Percentiles rank a stretch among this genome's conserved stretches.
These are phyloP conservation scores for Paramecium sexaurelia DNA, from an alignment of 73 alveolate genomes.

Conservation along the genomic window DNA sequence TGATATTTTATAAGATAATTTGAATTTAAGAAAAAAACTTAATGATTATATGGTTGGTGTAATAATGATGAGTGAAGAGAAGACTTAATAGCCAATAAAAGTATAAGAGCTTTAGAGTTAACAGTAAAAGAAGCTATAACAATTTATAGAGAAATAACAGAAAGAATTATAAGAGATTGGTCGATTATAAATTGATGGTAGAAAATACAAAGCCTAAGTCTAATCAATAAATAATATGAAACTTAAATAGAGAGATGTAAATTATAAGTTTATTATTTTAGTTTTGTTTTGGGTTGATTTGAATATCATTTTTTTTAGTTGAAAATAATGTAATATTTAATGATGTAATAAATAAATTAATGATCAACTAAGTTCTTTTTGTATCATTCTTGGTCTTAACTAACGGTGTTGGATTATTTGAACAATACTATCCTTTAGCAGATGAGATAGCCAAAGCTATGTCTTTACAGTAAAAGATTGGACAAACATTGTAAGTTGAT, in stretches of 20 bases:
- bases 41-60: slow-evolving; percentile 34
- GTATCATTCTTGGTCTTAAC: neutral
- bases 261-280: neutral
- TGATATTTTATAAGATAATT: neutral
- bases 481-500: slow-evolving; percentile 54
- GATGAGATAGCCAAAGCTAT: slow-evolving; percentile 12
- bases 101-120: neutral
- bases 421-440: slow-evolving; percentile 45
- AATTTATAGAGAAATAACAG: neutral
- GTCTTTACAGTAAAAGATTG: slow-evolving; percentile 53
- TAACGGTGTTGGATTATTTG: neutral
- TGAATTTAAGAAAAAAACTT: slow-evolving; percentile 1
- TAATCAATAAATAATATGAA: neutral
- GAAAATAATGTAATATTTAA: neutral
- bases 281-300: neutral
- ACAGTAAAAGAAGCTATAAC: neutral
- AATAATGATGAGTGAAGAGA: neutral
- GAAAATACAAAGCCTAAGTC: neutral
- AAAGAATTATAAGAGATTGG: neutral
- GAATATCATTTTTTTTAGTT: neutral
- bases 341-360: neutral
- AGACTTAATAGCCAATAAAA: neutral
- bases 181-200: neutral
- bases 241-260: neutral
- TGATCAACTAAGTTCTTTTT: neutral